A percentile compares a stretch with the other conserved stretches of the same genome.
Conservation (phyloP, 1,139 yeast species). For the Geotrichum histeridarum region DNA sequence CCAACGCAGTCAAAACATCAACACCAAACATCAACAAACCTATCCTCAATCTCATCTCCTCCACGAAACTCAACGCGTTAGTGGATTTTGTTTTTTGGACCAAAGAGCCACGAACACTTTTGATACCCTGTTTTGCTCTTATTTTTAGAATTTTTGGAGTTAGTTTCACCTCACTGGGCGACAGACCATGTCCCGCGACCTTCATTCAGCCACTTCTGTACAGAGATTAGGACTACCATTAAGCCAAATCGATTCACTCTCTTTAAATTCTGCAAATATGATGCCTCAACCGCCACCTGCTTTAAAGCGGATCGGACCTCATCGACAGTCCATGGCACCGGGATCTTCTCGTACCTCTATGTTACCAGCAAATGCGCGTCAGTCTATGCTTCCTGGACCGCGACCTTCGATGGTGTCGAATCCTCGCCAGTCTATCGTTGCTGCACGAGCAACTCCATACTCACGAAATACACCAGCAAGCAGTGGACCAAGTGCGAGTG, state of each 20-base stretch:
- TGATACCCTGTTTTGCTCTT: too few relatives aligned
- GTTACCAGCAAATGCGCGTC: slow-evolving; percentile 18
- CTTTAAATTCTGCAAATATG: background rate
- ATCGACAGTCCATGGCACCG: slow-evolving; percentile 25
- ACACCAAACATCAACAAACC: slow-evolving; percentile 6
- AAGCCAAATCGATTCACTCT: slow-evolving; percentile 4
- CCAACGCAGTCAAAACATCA: background rate
- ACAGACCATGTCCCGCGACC: slow-evolving; percentile 6
- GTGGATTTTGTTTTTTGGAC: background rate
- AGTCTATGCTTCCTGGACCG: slow-evolving; percentile 16
- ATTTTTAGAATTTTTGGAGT: background rate
- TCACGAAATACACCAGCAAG: slow-evolving; percentile 18
- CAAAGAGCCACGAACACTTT: too few relatives aligned
- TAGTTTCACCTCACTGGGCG: background rate
- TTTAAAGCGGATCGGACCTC: slow-evolving; percentile 24
- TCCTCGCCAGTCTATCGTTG: slow-evolving; percentile 12
- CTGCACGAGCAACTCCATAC: slow-evolving; percentile 6
- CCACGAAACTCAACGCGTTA: background rate
- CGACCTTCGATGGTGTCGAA: background rate
- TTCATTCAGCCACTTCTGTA: background rate
- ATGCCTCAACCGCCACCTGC: slow-evolving; percentile 23
- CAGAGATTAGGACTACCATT: slow-evolving; percentile 1
- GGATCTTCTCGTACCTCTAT: slow-evolving; percentile 15
- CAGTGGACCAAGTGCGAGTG: slow-evolving; percentile 17
- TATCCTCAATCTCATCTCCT: background rate